Base-by-base conservation (phyloP, 192 early-diverging fungal genomes). In the Entophlyctis luteolus region DNA sequence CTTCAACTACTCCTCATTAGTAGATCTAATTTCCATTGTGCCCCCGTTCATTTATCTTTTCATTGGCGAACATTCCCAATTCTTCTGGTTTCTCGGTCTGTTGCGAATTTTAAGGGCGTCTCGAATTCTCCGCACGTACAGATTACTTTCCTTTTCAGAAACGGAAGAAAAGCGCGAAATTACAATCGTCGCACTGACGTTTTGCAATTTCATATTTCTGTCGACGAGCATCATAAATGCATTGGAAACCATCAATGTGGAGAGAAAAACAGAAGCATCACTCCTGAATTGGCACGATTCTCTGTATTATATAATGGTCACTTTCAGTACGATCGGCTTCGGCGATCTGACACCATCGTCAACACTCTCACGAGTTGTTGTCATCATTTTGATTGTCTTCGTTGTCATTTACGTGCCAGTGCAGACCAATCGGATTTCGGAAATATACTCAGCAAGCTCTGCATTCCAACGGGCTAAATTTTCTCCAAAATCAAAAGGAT, bases 221-320 rank as follows among this genome's bases (percentile, higher is more conserved):
- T 72, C 68, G 28, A 78, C 81, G 10, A 77, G 74, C 48, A 67
- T 80, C 49, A 83, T 83, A 65, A 83, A 83, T 68, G 81, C 81
- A 2, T 46, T 75, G 0, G 81, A 83, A 56, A 70, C 72, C 3
- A 63, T 83, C 16, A 68, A 83, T 59, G 20, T 37, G 31, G 34
- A 35, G 0, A 68, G 55, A 29, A 22, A 45, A 20, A 50, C 70
- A 34, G 4, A 27, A 4, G 39, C 77, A 2, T 70, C 62, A 27
- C 55, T 83, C 27, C 57, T 32, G 16, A 74, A 71, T 42, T 83
- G 81, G 81, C 81, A 83, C 46, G 81, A 83, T 56, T 73, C 72
- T 48, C 63, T 83, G 48, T 83, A 83, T 53, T 83, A 83, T 52
- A 83, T 83, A 52, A 80, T 83, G 78, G 81, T 83, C 12, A 80